Evolutionary conservation across 1,284 basidiomycete species (phyloP).

Genomic region (Moniliella sp.): DNA sequence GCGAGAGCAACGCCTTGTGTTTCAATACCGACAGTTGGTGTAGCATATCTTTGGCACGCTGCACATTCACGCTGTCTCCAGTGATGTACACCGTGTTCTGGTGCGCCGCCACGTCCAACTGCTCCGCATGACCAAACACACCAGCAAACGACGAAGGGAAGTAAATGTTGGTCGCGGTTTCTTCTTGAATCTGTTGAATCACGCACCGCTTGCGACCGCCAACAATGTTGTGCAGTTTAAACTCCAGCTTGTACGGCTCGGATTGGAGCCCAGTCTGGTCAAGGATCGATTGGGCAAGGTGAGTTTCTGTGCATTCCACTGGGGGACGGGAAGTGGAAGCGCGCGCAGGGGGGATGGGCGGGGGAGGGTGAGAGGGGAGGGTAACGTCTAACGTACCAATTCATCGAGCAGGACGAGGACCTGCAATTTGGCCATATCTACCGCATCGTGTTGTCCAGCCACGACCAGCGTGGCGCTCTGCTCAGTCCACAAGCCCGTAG

Average conservation of each 20-base stretch:
- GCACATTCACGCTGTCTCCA: constrained; percentile 87
- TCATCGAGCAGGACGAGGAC: constrained; percentile 84
- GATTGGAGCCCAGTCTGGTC: constrained; percentile 45
- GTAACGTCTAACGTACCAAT: constrained; percentile 6
- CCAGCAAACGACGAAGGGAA: constrained; percentile 73
- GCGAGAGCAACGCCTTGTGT: constrained; percentile 72
- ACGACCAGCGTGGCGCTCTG: constrained; percentile 75
- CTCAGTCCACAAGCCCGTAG: constrained; percentile 85
- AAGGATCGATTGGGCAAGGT: too few species aligned
- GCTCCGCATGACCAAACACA: constrained; percentile 42
- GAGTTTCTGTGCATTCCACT: too few species aligned
- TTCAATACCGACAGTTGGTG: constrained; percentile 66
- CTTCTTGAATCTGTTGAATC: constrained; percentile 81
- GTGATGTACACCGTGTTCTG: constrained; percentile 80
- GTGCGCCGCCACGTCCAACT: constrained; percentile 30
- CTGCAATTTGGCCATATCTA: constrained; percentile 70
- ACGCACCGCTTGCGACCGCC: constrained; percentile 68
- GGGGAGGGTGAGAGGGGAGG: too few species aligned
- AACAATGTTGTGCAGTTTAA: constrained; percentile 76
- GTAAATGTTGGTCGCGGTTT: constrained; percentile 91
- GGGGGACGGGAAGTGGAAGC: too few species aligned
- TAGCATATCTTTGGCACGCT: constrained; percentile 81
- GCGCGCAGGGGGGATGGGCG: too few species aligned
- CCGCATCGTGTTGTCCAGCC: constrained; percentile 61
- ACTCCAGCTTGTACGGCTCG: constrained; percentile 77